Percentiles rank a stretch among this genome's conserved stretches.
phyloP scores from a whole-genome alignment of 805 yeast genomes.

The Debaryomyces prosopidis region DNA sequence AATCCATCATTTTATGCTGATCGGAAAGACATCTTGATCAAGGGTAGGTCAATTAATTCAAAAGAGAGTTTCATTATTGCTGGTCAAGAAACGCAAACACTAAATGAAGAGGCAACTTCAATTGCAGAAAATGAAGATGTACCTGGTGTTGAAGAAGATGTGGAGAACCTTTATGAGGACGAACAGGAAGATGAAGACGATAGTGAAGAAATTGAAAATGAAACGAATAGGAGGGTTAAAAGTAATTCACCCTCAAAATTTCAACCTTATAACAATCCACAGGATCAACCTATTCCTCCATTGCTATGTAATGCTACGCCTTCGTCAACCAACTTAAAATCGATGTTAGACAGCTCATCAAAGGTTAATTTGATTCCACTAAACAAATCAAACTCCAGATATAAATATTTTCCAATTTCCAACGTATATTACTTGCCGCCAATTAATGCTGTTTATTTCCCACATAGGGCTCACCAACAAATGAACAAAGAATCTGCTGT shows the following conservation, averaged over 20 bases:
- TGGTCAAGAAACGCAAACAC: not conserved
- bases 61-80: constrained; percentile 15
- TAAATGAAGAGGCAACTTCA: not conserved
- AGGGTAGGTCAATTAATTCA: constrained; percentile 19
- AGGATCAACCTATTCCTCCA: constrained; percentile 8
- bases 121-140: not conserved
- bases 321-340: constrained; percentile 9
- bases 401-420: constrained; percentile 53
- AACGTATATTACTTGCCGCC: constrained; percentile 55
- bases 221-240: not conserved
- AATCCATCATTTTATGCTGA: constrained; percentile 62
- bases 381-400: constrained; percentile 15
- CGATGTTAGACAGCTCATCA: constrained; percentile 3
- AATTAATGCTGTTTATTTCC: constrained; percentile 55
- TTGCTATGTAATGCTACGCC: constrained; percentile 11
- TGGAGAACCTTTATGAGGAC: constrained; percentile 8
- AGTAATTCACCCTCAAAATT: not conserved
- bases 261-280: not conserved
- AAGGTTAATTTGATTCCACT: not conserved
- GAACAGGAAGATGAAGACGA: constrained; percentile 13
- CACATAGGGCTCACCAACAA: constrained; percentile 52
- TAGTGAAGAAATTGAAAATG: constrained; percentile 5
- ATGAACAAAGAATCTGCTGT: not conserved
- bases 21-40: constrained; percentile 48
- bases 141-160: constrained; percentile 5